phyloP scores from a whole-genome alignment of 352 stramenopile species.

The Pythium sukuiense region DNA sequence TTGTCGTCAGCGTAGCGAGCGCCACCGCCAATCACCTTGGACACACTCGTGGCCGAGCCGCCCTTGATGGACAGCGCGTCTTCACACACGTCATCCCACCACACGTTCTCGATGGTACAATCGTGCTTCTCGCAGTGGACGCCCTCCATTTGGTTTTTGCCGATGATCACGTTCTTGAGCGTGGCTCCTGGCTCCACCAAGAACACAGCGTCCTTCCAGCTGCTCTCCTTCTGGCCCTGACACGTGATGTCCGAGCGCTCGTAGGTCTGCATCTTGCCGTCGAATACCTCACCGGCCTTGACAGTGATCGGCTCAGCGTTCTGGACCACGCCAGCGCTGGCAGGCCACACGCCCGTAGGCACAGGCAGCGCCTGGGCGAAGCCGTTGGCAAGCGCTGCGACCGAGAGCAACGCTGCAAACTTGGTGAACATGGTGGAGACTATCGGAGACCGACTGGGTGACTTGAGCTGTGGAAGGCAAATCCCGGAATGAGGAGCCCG shows the following conservation, averaged over 20 bases:
- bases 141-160: no score
- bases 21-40: slow-evolving; percentile 36
- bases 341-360: slow-evolving; percentile 27
- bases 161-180: no score
- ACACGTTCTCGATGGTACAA: no score
- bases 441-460: no score
- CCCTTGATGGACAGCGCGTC: slow-evolving; percentile 47
- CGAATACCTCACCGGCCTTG: slow-evolving; percentile 13
- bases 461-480: no score
- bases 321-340: slow-evolving; percentile 23
- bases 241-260: slow-evolving; percentile 21
- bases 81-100: slow-evolving; percentile 50
- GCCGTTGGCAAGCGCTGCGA: no score
- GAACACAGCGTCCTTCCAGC: slow-evolving; percentile 23
- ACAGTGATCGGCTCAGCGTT: slow-evolving; percentile 22
- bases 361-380: no score
- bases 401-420: no score
- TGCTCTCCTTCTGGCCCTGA: slow-evolving; percentile 21
- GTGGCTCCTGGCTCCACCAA: slow-evolving; percentile 11
- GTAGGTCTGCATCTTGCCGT: no score
- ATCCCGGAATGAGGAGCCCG: no score
- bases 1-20: slow-evolving; percentile 50
- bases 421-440: no score
- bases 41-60: slow-evolving; percentile 35
- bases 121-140: no score